phyloP scores from a whole-genome alignment of 2,329 filamentous ascomycete species.

The Aspergillus sp. region DNA sequence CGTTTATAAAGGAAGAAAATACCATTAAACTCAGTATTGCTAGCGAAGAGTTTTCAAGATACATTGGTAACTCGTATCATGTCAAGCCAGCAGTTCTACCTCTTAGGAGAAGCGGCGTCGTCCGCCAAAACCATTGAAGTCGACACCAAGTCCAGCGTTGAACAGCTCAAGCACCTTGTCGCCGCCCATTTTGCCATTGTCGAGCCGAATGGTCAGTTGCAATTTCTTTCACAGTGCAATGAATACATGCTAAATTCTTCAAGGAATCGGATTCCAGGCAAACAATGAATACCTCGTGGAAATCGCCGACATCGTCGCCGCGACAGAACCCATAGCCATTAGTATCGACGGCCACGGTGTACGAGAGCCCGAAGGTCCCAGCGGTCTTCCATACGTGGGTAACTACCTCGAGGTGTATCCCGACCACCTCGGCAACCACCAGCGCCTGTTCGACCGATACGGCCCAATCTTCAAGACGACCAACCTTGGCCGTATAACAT shows the following conservation, averaged over 20 bases:
- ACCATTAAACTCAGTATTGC: neutral
- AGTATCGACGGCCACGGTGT: conserved; percentile 31
- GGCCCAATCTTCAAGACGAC: conserved; percentile 54
- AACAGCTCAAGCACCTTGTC: conserved; percentile 23
- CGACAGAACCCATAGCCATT: conserved; percentile 20
- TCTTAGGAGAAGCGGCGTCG: conserved; percentile 21
- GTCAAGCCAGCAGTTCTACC: conserved; percentile 9
- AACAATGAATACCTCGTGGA: conserved; percentile 14
- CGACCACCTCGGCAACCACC: conserved; percentile 59
- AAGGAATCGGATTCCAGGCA: conserved; percentile 25
- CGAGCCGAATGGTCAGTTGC: conserved; percentile 25
- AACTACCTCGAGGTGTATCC: conserved; percentile 58
- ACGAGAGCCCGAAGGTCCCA: conserved; percentile 26
- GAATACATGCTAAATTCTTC: neutral
- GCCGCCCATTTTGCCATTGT: conserved; percentile 33
- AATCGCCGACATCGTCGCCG: conserved; percentile 17
- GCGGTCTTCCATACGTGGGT: conserved; percentile 43
- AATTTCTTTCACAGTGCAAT: too few relatives aligned
- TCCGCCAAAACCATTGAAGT: conserved; percentile 23
- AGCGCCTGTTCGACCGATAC: conserved; percentile 55
- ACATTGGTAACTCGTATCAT: neutral
- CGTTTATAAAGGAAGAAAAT: neutral
- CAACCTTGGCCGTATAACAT: conserved; percentile 53
- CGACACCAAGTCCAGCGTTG: conserved; percentile 19
- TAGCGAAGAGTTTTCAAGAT: too few relatives aligned